These are phyloP conservation scores for Nephromyces sp. DNA, from an alignment of 169 alveolate genomes.

Conservation along the genomic window DNA sequence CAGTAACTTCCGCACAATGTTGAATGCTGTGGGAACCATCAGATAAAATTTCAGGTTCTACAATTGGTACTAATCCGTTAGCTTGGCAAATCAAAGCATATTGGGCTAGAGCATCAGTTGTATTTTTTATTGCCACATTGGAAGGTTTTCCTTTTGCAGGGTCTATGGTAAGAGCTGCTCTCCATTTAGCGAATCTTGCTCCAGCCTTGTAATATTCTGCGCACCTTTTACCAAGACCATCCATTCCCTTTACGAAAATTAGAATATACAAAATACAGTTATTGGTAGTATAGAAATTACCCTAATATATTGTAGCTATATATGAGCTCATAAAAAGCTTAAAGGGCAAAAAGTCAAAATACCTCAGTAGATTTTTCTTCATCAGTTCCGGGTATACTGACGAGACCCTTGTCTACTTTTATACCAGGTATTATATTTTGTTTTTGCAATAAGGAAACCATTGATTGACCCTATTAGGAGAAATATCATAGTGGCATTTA, in stretches of 20 bases:
- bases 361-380: constrained; percentile 59
- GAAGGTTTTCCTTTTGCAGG: constrained; percentile 78
- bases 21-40: constrained; percentile 94
- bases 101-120: constrained; percentile 95
- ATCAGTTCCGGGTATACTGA: constrained; percentile 75
- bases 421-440: constrained; percentile 86
- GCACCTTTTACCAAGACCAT: constrained; percentile 92
- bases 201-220: constrained; percentile 89
- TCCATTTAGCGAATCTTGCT: constrained; percentile 99
- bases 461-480: constrained; percentile 52
- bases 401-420: constrained; percentile 92
- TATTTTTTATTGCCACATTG: constrained; percentile 78
- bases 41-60: constrained; percentile 95
- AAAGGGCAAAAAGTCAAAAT: too few species aligned
- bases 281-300: neutral
- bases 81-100: constrained; percentile 95
- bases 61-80: constrained; percentile 94
- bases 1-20: constrained; percentile 86
- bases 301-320: too few species aligned
- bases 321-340: too few species aligned
- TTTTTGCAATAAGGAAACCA: constrained; percentile 67
- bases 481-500: neutral
- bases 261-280: neutral
- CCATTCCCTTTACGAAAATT: constrained; percentile 83
- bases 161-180: constrained; percentile 91